Evolutionary conservation across 2,329 filamentous ascomycete species (phyloP), one percentile per base, ranked within the genome.

Genomic region (Kalaharituber pfeilii): DNA sequence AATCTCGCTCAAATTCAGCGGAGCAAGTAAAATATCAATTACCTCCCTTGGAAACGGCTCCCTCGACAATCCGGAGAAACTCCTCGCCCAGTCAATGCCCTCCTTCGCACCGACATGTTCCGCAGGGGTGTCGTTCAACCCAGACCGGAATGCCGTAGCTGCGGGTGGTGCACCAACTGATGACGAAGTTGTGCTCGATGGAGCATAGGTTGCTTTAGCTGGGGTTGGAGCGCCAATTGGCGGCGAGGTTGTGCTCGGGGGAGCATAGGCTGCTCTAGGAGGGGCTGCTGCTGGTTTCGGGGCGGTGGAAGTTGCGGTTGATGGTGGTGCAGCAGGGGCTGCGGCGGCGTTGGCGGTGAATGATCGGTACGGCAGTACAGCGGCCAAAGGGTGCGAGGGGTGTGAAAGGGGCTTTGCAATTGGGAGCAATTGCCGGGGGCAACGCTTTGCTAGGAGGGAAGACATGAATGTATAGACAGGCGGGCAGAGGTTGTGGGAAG

Each of bases 1-100:
- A 53, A 98, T 81, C 69, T 96, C 89, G 49, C 81, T 75, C 0
- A 76, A 70, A 53, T 79, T 71, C 11, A 94, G 67, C 1, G 81
- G 79, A 54, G 77, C 73, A 58, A 84, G 76, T 49, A 95, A 74
- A 20, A 85, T 75, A 15, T 79, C 74, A 8, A 78, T 75, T 52
- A 82, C 77, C 68, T 87, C 81, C 47, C 78, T 71, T 2, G 79
- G 72, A 68, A 94, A 94, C 0, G 86, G 76, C 29, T 73, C 72
- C 0, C 75, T 74, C 30, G 81, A 82, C 18, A 94, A 77, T 11
- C 86, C 85, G 67, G 89, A 80, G 72, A 82, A 94, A 13, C 85
- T 93, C 50, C 76, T 79, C 20, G 82, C 79, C 88, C 88, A 94
- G 74, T 94, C 82, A 53, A 84, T 77, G 47, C 77, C 75, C 45